Conservation (phyloP, 257 asterid genomes). For the Ligustrum vulgare region DNA sequence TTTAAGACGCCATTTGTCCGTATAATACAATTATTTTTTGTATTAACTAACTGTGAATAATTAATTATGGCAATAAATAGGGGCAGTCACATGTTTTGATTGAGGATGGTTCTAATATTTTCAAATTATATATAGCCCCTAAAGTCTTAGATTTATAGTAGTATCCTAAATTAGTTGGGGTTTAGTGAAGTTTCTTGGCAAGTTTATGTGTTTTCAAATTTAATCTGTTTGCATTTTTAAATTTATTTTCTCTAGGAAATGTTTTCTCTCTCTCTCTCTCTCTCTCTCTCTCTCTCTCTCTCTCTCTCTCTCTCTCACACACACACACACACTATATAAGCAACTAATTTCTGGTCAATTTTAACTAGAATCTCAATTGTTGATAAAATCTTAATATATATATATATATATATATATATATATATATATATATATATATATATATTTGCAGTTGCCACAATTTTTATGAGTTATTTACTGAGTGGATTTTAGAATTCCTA, state of each 20-base stretch:
- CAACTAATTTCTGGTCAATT: too few species aligned
- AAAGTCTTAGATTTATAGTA: constrained; percentile 9
- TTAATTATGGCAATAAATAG: constrained; percentile 36
- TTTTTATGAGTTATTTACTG: too few species aligned
- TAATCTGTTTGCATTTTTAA: neutral
- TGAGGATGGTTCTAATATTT: constrained; percentile 8
- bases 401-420: too few species aligned
- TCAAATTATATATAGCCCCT: constrained; percentile 22
- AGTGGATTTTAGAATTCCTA: too few species aligned
- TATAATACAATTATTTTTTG: constrained; percentile 16
- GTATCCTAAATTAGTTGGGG: constrained; percentile 12
- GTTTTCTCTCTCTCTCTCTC: too few species aligned
- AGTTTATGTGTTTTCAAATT: constrained; percentile 32
- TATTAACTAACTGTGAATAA: neutral
- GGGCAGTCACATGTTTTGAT: constrained; percentile 38
- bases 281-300: too few species aligned
- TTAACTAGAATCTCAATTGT: too few species aligned
- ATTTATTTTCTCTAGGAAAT: constrained; percentile 20
- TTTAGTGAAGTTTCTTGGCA: constrained; percentile 29
- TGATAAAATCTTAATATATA: too few species aligned
- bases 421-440: too few species aligned
- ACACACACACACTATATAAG: too few species aligned
- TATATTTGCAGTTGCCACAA: too few species aligned
- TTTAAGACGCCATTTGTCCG: constrained; percentile 26
- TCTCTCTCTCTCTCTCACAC: too few species aligned